Conservation (phyloP, 106 monocot species). For the Dactylorhiza incarnata region DNA sequence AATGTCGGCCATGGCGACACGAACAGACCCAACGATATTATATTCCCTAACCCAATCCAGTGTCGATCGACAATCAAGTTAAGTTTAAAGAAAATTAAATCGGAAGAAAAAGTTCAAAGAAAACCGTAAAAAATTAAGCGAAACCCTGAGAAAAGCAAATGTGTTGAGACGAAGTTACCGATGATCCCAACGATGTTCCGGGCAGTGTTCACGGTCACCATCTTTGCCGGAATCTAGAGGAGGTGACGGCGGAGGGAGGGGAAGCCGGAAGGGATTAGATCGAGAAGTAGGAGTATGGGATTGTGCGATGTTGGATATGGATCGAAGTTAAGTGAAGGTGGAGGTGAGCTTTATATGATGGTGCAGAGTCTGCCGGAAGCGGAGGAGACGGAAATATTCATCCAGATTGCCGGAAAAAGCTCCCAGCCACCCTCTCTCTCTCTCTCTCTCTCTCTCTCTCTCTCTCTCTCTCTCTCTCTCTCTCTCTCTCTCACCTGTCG, state of each 20-base stretch:
- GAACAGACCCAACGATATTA: constrained; percentile 57
- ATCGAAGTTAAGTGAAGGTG: not conserved
- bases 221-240: not conserved
- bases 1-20: constrained; percentile 61
- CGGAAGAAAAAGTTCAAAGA: not conserved
- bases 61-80: not conserved
- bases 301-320: too few species aligned
- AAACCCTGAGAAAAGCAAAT: not conserved
- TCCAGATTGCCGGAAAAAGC: not conserved
- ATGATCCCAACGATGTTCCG: constrained; percentile 10
- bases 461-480: too few species aligned
- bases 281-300: too few species aligned
- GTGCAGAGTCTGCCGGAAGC: not conserved
- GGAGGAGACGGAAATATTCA: not conserved
- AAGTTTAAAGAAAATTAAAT: not conserved
- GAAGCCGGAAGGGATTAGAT: too few species aligned
- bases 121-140: not conserved
- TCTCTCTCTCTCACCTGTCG: too few species aligned
- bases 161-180: not conserved
- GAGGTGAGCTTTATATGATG: not conserved
- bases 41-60: constrained; percentile 28
- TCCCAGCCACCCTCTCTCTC: not conserved
- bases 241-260: not conserved
- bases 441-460: too few species aligned
- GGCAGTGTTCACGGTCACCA: not conserved